phyloP scores from a whole-genome alignment of 768 basidiomycete species.

The Hypholoma fasciculare region DNA sequence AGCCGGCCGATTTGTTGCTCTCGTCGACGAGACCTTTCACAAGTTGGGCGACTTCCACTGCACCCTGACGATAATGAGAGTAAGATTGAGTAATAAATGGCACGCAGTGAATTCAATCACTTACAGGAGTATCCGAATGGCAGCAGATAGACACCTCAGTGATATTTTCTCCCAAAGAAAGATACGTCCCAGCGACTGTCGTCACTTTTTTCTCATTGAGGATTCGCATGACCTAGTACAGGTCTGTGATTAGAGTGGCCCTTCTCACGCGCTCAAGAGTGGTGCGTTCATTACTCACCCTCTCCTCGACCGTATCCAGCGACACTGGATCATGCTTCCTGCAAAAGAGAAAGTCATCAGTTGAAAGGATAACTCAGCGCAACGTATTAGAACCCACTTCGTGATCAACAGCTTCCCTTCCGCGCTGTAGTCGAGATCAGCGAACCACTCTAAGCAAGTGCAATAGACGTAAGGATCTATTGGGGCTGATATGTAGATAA shows the following conservation, averaged over 20 bases:
- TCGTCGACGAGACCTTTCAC: conserved; percentile 59
- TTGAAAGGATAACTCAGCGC: too few species aligned
- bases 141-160: conserved; percentile 61
- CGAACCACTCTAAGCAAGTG: conserved; percentile 58
- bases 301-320: conserved; percentile 36
- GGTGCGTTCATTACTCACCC: conserved; percentile 31
- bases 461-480: neutral
- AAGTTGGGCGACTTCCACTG: conserved; percentile 48
- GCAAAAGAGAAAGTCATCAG: neutral
- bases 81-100: neutral
- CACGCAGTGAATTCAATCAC: conserved; percentile 19
- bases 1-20: conserved; percentile 41
- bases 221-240: conserved; percentile 41
- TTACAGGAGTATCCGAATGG: conserved; percentile 64
- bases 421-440: conserved; percentile 59
- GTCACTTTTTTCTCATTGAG: conserved; percentile 46
- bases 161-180: conserved; percentile 45
- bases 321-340: conserved; percentile 55
- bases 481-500: neutral
- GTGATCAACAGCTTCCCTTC: conserved; percentile 63
- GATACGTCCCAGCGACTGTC: conserved; percentile 38
- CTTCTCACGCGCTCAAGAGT: too few species aligned
- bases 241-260: neutral
- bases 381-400: conserved; percentile 33
- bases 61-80: conserved; percentile 36